Base-by-base conservation (phyloP, 352 stramenopile species). In the Phytophthora pseudosyringae region DNA sequence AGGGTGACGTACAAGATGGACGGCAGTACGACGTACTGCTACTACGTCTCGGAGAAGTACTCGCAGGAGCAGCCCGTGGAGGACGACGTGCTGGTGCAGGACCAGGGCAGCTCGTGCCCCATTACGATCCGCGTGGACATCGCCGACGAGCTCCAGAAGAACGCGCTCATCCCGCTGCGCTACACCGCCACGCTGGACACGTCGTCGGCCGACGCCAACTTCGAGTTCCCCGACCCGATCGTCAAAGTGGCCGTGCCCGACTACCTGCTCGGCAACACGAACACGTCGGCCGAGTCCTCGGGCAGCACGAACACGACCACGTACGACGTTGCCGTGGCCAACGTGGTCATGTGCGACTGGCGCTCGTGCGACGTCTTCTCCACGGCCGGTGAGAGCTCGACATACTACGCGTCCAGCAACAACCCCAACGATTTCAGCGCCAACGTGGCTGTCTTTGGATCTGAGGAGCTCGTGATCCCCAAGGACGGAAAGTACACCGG, bases 401-500 rank as follows among this genome's bases (percentile, higher is more conserved):
- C 77, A 35, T 85, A 78, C 59, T 92, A 80, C 62, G n/a, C 63
- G 44, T 89, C 83, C 21, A 78, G 56, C 48, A 92, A 92, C 67
- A 89, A 91, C 55, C 81, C 85, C 4, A 80, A 88, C 52, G 75
- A 90, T 64, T 94, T 94, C 53, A 64, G 54, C 12, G 58, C 67
- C 47, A 70, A 74, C 10, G 68, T 83, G 16, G 83, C 78, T 2
- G 76, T 77, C n/a, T 89, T 94, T 32, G 76, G 72, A 9, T 89
- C 80, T 3, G 47, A 84, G 26, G 83, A 92, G 64, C 71, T 94
- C 51, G 69, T 87, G 33, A 78, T 94, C 58, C 68, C 76, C 13
- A 91, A 91, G 59, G 81, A 92, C 31, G 81, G 78, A 63, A 92
- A 91, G 64, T 94, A 92, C 74, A 86, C 85, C 43, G 85, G 85